Base-by-base conservation (phyloP, 129 eudicot genomes). In the Pulicaria dysenterica region DNA sequence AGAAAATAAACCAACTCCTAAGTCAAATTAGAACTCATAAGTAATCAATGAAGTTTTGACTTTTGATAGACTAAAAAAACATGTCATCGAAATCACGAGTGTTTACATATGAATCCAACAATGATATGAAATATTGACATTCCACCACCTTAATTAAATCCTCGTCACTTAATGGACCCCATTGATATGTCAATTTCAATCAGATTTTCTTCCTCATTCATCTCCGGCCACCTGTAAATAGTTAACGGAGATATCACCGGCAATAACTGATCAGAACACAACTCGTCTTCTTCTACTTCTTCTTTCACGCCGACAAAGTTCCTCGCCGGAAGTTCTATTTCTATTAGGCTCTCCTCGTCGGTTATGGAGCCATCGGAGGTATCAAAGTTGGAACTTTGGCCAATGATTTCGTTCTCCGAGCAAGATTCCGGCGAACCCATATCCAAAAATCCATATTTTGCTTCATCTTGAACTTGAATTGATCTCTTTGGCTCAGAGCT, bases 321-420 rank as follows among this genome's bases (percentile, higher is more conserved):
- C 42, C 96, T 93, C 62, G 79, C 75, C 39, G 92, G 96, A 12
- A 91, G 85, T 8, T 82, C 86, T 51, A 91, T 88, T 64, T 91
- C 95, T 37, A 91, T 85, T 31, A 91, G 74, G 63, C 97, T 81
- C 48, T 91, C 97, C 61, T 91, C 97, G 50, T 91, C 97, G 7
- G 94, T 87, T 19, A 90, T 87, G 37, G 90, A 81, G 1, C 76
- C 95, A 8, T 85, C 95, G 9, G 91, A 77, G 61, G 65, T 70
- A 11, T 81, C 85, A 6, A 53, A 58, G 49, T 85, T 88, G 1
- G 89, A 85, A 60, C 84, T 87, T 43, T 82, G 76, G 41, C 83
- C 78, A 47, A 63, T 14, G 46, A 76, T 71, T 19, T 83, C 86
- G 44, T 64, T 83, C 58, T 79, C 85, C 10, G 83, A 81, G 48